Conservation (phyloP, 139 green algal species). For the Nannochloris sp. region DNA sequence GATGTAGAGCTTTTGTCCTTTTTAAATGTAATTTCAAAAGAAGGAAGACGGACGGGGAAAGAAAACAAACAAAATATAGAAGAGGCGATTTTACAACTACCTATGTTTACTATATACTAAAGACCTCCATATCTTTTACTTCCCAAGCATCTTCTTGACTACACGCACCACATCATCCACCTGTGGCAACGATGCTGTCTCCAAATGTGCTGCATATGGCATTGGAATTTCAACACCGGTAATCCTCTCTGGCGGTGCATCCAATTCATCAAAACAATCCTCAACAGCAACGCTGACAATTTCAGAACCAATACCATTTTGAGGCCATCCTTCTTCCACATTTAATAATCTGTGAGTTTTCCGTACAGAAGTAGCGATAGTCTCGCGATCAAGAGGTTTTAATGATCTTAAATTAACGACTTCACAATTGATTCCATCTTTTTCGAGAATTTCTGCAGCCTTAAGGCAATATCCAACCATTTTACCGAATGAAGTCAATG, state of each 20-base stretch:
- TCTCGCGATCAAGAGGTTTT: slow-evolving; percentile 85
- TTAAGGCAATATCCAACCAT: slow-evolving; percentile 87
- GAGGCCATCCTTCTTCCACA: slow-evolving; percentile 98
- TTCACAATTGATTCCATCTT: slow-evolving; percentile 88
- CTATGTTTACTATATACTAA: not conserved
- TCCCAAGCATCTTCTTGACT: slow-evolving; percentile 38
- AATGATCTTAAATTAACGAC: slow-evolving; percentile 90
- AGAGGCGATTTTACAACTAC: too few species aligned
- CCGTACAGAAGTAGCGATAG: slow-evolving; percentile 68
- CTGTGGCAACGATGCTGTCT: slow-evolving; percentile 73
- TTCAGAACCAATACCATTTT: slow-evolving; percentile 78
- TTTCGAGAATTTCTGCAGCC: slow-evolving; percentile 79
- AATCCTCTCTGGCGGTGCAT: slow-evolving; percentile 86
- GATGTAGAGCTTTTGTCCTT: not conserved
- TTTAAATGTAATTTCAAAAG: not conserved
- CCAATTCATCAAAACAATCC: slow-evolving; percentile 94
- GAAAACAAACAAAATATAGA: not conserved
- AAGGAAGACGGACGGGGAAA: not conserved
- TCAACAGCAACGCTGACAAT: slow-evolving; percentile 81
- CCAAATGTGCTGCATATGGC: slow-evolving; percentile 93
- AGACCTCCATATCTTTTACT: slow-evolving; percentile 4
- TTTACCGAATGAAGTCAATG: slow-evolving; percentile 86
- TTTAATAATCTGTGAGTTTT: slow-evolving; percentile 87
- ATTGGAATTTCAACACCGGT: slow-evolving; percentile 88
- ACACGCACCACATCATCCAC: slow-evolving; percentile 69